These are phyloP conservation scores for Salix dunnii DNA, from an alignment of 345 rosid genomes.

Conservation along the genomic window DNA sequence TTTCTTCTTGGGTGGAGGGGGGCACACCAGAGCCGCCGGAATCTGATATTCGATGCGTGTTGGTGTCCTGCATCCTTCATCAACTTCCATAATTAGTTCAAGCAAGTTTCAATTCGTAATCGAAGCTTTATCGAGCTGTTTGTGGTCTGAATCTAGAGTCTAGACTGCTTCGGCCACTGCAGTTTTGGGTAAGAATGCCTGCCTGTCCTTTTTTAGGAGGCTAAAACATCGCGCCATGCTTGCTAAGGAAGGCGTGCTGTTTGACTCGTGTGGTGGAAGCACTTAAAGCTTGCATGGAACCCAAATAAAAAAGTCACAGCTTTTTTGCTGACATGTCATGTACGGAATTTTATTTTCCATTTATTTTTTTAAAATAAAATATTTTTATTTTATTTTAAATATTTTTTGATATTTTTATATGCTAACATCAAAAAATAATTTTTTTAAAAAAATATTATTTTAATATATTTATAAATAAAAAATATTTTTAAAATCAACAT, in stretches of 20 bases:
- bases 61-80: slow-evolving; percentile 56
- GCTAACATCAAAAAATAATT: too few relatives aligned
- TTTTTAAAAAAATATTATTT: too few relatives aligned
- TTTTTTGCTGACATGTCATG: neutral
- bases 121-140: neutral
- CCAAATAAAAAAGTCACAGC: neutral
- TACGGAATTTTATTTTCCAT: neutral
- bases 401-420: too few relatives aligned
- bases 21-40: slow-evolving; percentile 38
- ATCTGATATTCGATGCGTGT: slow-evolving; percentile 37
- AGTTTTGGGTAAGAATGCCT: neutral
- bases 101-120: neutral
- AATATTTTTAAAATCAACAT: too few relatives aligned
- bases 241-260: slow-evolving; percentile 31
- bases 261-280: slow-evolving; percentile 36
- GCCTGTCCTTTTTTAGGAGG: neutral
- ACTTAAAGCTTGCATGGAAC: slow-evolving; percentile 7
- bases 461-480: too few relatives aligned
- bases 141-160: neutral
- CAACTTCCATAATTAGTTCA: slow-evolving; percentile 15
- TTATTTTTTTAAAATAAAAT: too few relatives aligned
- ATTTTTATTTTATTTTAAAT: neutral
- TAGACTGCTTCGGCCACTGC: neutral
- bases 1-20: slow-evolving; percentile 68
- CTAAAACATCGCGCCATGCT: slow-evolving; percentile 17